Conservation (phyloP, 371 early-diverging fungal species). For the Parasitella parasitica region DNA sequence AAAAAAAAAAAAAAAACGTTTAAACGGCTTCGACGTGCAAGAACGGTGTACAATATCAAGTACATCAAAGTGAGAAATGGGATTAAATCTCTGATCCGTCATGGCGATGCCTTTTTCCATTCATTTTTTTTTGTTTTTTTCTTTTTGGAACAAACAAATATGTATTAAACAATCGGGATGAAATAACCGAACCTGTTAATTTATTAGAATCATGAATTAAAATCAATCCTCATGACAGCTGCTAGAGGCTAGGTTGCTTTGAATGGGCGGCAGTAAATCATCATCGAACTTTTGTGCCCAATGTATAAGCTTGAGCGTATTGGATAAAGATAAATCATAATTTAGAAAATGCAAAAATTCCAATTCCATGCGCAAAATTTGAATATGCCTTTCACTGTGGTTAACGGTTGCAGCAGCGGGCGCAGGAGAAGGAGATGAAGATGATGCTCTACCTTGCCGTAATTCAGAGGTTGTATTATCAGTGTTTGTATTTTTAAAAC, state of each 20-base stretch:
- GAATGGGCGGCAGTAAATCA: neutral
- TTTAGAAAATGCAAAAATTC: constrained; percentile 53
- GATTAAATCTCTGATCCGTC: too few species aligned
- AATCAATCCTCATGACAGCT: neutral
- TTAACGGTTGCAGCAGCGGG: neutral
- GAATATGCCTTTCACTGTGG: constrained; percentile 12
- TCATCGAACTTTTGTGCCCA: constrained; percentile 36
- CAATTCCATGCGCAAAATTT: constrained; percentile 47
- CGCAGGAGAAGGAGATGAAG: too few species aligned
- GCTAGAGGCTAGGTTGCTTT: neutral
- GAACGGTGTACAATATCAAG: neutral
- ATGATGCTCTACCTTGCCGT: too few species aligned
- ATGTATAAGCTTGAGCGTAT: constrained; percentile 21
- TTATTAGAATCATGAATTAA: neutral
- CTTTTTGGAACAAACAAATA: neutral
- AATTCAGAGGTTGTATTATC: neutral
- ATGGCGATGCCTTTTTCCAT: too few species aligned
- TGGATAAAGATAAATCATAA: constrained; percentile 33
- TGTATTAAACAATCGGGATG: neutral
- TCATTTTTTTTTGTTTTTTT: too few species aligned
- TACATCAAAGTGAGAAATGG: too few species aligned
- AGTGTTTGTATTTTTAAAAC: neutral
- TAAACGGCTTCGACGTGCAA: neutral
- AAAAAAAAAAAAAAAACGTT: too few species aligned
- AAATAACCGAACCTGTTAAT: neutral